phyloP scores from a whole-genome alignment of 305 asterid species.

The Withania somnifera region DNA sequence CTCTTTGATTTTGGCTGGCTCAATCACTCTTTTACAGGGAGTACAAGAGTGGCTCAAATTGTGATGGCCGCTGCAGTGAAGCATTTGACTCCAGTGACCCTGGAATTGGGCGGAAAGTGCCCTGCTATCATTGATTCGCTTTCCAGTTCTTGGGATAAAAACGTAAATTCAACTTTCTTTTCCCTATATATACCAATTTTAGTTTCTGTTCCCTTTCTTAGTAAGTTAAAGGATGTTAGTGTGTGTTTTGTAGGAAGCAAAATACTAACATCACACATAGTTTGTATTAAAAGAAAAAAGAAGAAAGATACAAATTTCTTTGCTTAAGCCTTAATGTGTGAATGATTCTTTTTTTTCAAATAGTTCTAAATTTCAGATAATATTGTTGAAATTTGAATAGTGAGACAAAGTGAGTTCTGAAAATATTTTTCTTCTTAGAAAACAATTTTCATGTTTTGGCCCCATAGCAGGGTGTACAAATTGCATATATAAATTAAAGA shows the following conservation, averaged over 20 bases:
- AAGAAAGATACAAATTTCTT: background rate
- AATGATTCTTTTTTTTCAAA: no score
- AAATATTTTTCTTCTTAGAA: no score
- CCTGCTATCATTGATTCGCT: constrained; percentile 66
- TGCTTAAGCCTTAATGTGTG: no score
- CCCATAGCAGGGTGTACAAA: background rate
- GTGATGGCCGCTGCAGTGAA: constrained; percentile 64
- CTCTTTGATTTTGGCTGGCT: no score
- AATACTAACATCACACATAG: background rate
- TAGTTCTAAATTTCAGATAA: no score
- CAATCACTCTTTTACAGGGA: constrained; percentile 22
- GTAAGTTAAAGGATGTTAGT: background rate
- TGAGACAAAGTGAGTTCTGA: no score
- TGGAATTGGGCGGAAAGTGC: constrained; percentile 80
- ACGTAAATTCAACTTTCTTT: constrained; percentile 16
- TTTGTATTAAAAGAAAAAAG: background rate
- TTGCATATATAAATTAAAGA: background rate
- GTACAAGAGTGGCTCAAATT: constrained; percentile 38
- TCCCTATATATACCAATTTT: background rate
- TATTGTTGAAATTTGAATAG: no score
- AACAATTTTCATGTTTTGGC: background rate
- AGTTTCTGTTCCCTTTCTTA: background rate
- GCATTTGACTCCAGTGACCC: constrained; percentile 55
- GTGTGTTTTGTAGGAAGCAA: background rate
- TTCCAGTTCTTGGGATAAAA: constrained; percentile 41